phyloP scores from a whole-genome alignment of 352 stramenopile genomes.

The Globisporangium orthogonon region DNA sequence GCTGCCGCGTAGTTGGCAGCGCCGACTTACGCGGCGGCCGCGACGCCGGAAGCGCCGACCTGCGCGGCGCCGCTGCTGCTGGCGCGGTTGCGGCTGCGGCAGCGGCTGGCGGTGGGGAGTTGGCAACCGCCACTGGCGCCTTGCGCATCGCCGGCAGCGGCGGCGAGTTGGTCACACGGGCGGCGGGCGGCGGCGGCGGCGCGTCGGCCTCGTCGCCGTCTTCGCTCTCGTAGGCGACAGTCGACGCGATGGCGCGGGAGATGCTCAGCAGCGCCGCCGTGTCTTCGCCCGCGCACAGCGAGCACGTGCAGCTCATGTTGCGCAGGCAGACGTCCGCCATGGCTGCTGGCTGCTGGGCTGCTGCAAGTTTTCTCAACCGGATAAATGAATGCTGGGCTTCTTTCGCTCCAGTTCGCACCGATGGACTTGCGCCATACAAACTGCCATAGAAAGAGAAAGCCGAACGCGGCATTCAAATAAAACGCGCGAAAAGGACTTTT shows the following conservation, averaged over 20 bases:
- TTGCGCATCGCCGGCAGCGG: constrained; percentile 17
- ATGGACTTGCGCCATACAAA: background rate
- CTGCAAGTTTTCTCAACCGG: background rate
- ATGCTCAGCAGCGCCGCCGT: constrained; percentile 70
- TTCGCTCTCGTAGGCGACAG: constrained; percentile 59
- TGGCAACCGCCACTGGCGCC: constrained; percentile 3
- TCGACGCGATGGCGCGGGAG: constrained; percentile 75
- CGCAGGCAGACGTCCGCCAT: constrained; percentile 81
- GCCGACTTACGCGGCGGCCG: constrained; percentile 1
- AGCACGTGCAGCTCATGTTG: constrained; percentile 85
- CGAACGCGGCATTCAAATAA: background rate
- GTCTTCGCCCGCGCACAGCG: constrained; percentile 77
- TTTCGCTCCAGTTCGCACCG: too few species aligned
- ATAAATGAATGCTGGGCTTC: too few species aligned
- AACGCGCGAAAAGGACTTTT: background rate
- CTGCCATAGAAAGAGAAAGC: background rate
- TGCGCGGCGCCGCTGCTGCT: constrained; percentile 7
- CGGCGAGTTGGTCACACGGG: constrained; percentile 42
- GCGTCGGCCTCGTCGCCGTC: constrained; percentile 19
- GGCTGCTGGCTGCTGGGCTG: background rate
- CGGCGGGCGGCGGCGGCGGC: constrained; percentile 18
- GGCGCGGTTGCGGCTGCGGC: background rate
- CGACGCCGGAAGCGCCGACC: background rate
- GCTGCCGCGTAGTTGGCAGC: background rate
- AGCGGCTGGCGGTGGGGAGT: constrained; percentile 23